Evolutionary conservation across 192 early-diverging fungal genomes (phyloP).

Genomic region (Kickxella alabastrina): DNA sequence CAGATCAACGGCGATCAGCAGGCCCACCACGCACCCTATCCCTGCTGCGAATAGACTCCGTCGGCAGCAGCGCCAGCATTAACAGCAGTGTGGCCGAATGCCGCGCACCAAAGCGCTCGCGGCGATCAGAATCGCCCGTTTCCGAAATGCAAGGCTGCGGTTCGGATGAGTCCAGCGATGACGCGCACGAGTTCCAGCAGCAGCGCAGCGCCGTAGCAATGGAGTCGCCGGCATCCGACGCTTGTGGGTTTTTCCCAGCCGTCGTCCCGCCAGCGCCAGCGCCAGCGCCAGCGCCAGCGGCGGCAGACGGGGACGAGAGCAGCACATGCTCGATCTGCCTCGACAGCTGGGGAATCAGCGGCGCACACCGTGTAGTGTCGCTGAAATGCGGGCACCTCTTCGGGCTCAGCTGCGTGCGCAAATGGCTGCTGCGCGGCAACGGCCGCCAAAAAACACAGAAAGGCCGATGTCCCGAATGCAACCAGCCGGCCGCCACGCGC

Average conservation of each 20-base stretch:
- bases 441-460: background rate
- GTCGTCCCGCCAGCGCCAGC: background rate
- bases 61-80: too few relatives aligned
- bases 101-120: too few relatives aligned
- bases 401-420: slow-evolving; percentile 26
- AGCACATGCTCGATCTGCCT: slow-evolving; percentile 35
- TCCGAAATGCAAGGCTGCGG: too few relatives aligned
- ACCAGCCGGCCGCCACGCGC: slow-evolving; percentile 13
- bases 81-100: background rate
- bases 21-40: too few relatives aligned
- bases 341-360: slow-evolving; percentile 33
- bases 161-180: background rate
- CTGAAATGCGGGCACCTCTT: slow-evolving; percentile 46
- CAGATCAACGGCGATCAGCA: background rate
- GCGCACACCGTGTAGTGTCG: slow-evolving; percentile 20
- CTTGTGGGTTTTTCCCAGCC: background rate
- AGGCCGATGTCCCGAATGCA: slow-evolving; percentile 39
- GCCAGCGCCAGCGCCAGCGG: background rate
- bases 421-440: slow-evolving; percentile 23
- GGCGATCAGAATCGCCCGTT: too few relatives aligned
- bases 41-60: background rate
- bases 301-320: slow-evolving; percentile 20
- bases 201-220: too few relatives aligned
- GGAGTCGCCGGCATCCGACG: too few relatives aligned
- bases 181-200: slow-evolving; percentile 4